These are phyloP conservation scores for Kodamaea alishanica DNA, from an alignment of 1,139 yeast genomes.

Conservation along the genomic window DNA sequence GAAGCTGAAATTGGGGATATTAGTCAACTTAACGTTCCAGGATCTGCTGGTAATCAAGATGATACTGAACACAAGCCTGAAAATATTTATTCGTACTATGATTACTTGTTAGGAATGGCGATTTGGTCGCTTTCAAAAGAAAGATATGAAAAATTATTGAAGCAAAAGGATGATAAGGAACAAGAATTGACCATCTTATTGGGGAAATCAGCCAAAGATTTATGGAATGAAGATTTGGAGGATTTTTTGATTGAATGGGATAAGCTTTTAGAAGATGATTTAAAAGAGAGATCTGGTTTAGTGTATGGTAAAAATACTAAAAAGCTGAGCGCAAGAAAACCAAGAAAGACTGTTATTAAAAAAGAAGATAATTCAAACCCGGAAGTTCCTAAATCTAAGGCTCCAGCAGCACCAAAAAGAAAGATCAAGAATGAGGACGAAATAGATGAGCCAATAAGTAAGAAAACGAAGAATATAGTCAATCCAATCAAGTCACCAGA, in stretches of 20 bases:
- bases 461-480: not conserved
- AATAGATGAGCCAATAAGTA: slow-evolving; percentile 2
- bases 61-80: slow-evolving; percentile 36
- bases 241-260: slow-evolving; percentile 66
- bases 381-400: slow-evolving; percentile 6
- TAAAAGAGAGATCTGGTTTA: slow-evolving; percentile 28
- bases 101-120: slow-evolving; percentile 80
- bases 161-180: slow-evolving; percentile 71
- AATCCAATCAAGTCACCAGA: not conserved
- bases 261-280: slow-evolving; percentile 45
- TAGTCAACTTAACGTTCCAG: slow-evolving; percentile 26
- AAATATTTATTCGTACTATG: slow-evolving; percentile 55
- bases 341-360: slow-evolving; percentile 23
- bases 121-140: slow-evolving; percentile 92
- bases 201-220: slow-evolving; percentile 73
- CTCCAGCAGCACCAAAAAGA: slow-evolving; percentile 11
- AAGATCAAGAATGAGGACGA: slow-evolving; percentile 13
- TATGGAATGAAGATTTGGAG: slow-evolving; percentile 84
- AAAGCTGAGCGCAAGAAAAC: slow-evolving; percentile 27
- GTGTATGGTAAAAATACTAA: slow-evolving; percentile 30
- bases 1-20: slow-evolving; percentile 40
- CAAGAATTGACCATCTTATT: slow-evolving; percentile 65
- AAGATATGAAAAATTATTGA: slow-evolving; percentile 73
- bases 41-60: slow-evolving; percentile 25
- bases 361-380: slow-evolving; percentile 20